These are phyloP conservation scores for Xylaria polymorpha DNA, from an alignment of 2,329 filamentous ascomycete genomes.

Conservation along the genomic window DNA sequence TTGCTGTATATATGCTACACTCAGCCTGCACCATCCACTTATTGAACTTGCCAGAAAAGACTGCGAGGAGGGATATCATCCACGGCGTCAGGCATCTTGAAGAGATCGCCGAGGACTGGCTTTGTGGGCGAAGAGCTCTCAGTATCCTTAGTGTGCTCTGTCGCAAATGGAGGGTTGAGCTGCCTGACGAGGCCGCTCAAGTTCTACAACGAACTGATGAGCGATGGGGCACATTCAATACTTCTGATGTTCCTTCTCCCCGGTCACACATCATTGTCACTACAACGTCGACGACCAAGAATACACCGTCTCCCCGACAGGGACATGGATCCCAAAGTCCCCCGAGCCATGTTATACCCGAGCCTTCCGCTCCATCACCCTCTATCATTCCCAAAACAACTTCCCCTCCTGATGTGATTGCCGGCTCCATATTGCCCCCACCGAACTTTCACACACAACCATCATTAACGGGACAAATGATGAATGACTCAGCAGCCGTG, in stretches of 20 bases:
- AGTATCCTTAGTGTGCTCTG: slow-evolving; percentile 86
- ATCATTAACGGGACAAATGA: slow-evolving; percentile 33
- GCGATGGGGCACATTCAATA: slow-evolving; percentile 79
- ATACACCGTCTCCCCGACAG: slow-evolving; percentile 42
- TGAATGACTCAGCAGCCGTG: slow-evolving; percentile 41
- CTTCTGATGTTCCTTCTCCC: slow-evolving; percentile 70
- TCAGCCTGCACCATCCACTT: slow-evolving; percentile 95
- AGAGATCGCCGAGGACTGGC: slow-evolving; percentile 95
- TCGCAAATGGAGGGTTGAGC: slow-evolving; percentile 87
- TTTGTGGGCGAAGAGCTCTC: slow-evolving; percentile 85
- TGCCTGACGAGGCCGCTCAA: slow-evolving; percentile 83
- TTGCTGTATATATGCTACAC: slow-evolving; percentile 94
- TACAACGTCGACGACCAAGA: slow-evolving; percentile 39
- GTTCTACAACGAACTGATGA: slow-evolving; percentile 82
- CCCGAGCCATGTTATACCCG: slow-evolving; percentile 50
- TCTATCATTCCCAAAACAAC: slow-evolving; percentile 44
- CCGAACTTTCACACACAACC: slow-evolving; percentile 42
- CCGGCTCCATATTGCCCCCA: slow-evolving; percentile 41
- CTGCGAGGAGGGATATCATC: slow-evolving; percentile 86
- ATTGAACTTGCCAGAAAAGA: slow-evolving; percentile 92
- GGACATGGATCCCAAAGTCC: slow-evolving; percentile 53
- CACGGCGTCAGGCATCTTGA: slow-evolving; percentile 93
- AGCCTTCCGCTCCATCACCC: slow-evolving; percentile 44
- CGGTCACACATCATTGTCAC: slow-evolving; percentile 46
- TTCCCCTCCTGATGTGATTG: slow-evolving; percentile 48